Percentiles rank a stretch among this genome's conserved stretches.
These are phyloP conservation scores for Pythium dissotocum DNA, from an alignment of 352 stramenopile genomes.

Conservation along the genomic window DNA sequence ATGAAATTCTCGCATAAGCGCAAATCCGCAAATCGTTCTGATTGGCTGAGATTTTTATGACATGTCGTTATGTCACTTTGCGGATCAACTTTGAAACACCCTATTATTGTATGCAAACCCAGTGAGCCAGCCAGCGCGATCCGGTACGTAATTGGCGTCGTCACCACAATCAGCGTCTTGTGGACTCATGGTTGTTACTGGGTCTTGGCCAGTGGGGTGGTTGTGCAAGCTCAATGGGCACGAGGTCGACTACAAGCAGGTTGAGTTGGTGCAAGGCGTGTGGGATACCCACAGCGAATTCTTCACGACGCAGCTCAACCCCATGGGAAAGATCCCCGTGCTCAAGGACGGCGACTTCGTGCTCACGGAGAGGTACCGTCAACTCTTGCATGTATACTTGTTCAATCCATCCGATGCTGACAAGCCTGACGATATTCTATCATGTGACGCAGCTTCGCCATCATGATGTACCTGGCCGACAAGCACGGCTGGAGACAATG, in stretches of 20 bases:
- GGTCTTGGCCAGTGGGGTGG: slow-evolving; percentile 52
- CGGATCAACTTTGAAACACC: neutral
- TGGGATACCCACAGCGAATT: slow-evolving; percentile 37
- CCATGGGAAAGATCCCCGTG: slow-evolving; percentile 69
- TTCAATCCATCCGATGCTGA: too few relatives aligned
- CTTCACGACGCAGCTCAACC: slow-evolving; percentile 53
- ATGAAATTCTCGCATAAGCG: neutral
- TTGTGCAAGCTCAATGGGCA: slow-evolving; percentile 70
- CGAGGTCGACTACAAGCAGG: slow-evolving; percentile 56
- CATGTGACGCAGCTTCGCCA: slow-evolving; percentile 45
- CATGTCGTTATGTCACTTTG: neutral
- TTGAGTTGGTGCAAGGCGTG: slow-evolving; percentile 51
- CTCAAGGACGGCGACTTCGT: slow-evolving; percentile 67
- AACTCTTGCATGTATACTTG: neutral
- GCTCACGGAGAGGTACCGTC: slow-evolving; percentile 52
- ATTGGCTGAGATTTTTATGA: neutral
- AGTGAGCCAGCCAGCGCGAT: too few relatives aligned
- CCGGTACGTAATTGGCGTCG: too few relatives aligned
- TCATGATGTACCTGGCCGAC: slow-evolving; percentile 70
- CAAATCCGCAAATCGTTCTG: neutral
- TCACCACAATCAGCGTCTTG: too few relatives aligned
- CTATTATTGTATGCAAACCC: too few relatives aligned
- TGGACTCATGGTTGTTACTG: slow-evolving; percentile 5
- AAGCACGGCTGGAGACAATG: slow-evolving; percentile 65
- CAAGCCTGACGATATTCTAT: too few relatives aligned